These are phyloP conservation scores for Tuber melanosporum DNA, from an alignment of 495 filamentous ascomycete species.

Conservation along the genomic window DNA sequence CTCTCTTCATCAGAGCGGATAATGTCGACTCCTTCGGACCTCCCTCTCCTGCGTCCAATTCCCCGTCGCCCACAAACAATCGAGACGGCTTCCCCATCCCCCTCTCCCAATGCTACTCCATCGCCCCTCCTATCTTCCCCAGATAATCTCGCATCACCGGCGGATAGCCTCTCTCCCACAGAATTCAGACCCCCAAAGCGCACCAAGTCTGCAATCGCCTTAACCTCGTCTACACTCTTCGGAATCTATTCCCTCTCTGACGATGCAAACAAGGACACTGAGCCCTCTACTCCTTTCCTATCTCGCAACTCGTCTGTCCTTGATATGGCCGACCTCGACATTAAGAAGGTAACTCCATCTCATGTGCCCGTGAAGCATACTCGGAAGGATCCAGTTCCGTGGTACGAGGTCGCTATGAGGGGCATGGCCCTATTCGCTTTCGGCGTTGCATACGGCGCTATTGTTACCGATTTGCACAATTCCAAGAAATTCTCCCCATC, in stretches of 20 bases:
- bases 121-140: constrained; percentile 41
- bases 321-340: constrained; percentile 30
- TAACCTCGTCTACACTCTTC: constrained; percentile 80
- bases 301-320: constrained; percentile 27
- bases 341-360: constrained; percentile 2
- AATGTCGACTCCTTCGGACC: constrained; percentile 45
- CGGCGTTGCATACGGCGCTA: constrained; percentile 74
- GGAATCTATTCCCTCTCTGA: constrained; percentile 76
- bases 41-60: constrained; percentile 60
- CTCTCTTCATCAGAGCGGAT: constrained; percentile 6
- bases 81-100: constrained; percentile 49
- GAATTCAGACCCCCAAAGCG: constrained; percentile 47
- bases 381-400: background rate
- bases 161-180: constrained; percentile 21
- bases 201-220: constrained; percentile 72
- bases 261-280: constrained; percentile 32
- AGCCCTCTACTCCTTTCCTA: constrained; percentile 41
- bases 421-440: constrained; percentile 67
- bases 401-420: constrained; percentile 42
- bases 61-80: constrained; percentile 70
- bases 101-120: constrained; percentile 51
- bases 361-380: background rate
- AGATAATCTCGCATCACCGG: constrained; percentile 5
- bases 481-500: constrained; percentile 56
- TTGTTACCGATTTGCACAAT: constrained; percentile 77